Base-by-base conservation (phyloP, 106 monocot species). In the Acanthochlamys bracteata region DNA sequence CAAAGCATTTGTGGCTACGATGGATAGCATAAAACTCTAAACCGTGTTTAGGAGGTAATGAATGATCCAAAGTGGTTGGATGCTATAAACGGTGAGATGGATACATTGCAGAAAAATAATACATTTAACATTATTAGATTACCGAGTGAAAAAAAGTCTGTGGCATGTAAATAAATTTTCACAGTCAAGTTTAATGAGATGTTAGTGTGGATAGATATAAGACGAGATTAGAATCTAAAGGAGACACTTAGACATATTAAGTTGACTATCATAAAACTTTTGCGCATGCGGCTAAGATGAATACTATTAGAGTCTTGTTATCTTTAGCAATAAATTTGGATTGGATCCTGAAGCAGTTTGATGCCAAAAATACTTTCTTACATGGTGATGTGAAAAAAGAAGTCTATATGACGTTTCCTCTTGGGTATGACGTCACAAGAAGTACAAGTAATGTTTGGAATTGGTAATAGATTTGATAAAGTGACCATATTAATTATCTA, bases 191-290 rank as follows among this genome's bases (percentile, higher is more conserved):
- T 3, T 33, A 6, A 33, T 33, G 33, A 33, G 33, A 33, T 33
- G 33, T 1, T 33, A 33, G 6, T 6, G 33, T 33, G 4, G 17
- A 55, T 2, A 67, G 55, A 24, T 67, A 53, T 56, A 67, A 67
- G 23, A 54, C 27, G 40, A 51, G 54, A 11, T 25, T 39, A 39
- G 54, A 55, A 4, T 16, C 55, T 8, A 53, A 56, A 20, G 55
- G 19, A n/a, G 20, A 39, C 23, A 67, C 67, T 1, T 54, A 67
- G 12, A 54, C 67, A 13, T 55, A 55, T 56, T 7, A 27, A 11
- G 57, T 67, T 53, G 55, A 55, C 33, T 20, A 67, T 20, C 67
- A 55, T 19, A 39, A 67, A 11, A 56, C 55, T 13, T 67, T 67
- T 56, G 65, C 46, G 21, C 65, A 11, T 20, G 49, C 47, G 23